Evolutionary conservation across 2,329 filamentous ascomycete genomes (phyloP).

Genomic region (Hymenoscyphus repandus): DNA sequence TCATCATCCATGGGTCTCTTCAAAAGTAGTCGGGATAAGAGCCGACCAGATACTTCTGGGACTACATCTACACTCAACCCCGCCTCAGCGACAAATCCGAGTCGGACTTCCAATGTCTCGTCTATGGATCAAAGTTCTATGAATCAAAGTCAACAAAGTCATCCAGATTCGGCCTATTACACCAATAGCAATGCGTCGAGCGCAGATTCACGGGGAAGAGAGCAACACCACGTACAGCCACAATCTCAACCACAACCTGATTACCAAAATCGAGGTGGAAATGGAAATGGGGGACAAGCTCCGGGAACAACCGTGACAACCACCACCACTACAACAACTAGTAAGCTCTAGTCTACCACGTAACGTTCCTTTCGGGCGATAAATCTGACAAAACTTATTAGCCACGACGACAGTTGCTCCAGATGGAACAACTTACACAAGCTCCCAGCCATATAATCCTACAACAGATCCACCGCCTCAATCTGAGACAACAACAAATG

Average conservation of each 20-base stretch:
- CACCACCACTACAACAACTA: constrained; percentile 25
- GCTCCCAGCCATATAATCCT: constrained; percentile 23
- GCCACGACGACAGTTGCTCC: constrained; percentile 22
- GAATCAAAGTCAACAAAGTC: neutral
- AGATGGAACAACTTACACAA: constrained; percentile 21
- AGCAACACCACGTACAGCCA: too few relatives aligned
- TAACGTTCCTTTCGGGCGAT: neutral
- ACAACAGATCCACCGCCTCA: constrained; percentile 21
- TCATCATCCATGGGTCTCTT: too few relatives aligned
- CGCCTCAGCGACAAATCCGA: too few relatives aligned
- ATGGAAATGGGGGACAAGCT: constrained; percentile 6
- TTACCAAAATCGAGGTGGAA: neutral
- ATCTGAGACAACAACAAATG: constrained; percentile 15
- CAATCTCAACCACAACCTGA: too few relatives aligned
- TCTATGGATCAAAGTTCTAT: neutral
- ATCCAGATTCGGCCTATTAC: neutral
- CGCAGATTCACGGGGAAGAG: too few relatives aligned
- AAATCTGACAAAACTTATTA: constrained; percentile 8
- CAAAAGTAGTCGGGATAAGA: too few relatives aligned
- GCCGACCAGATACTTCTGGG: too few relatives aligned
- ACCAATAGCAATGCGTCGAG: neutral
- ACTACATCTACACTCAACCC: too few relatives aligned
- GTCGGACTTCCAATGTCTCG: too few relatives aligned
- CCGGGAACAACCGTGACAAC: constrained; percentile 23
- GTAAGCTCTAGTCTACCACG: constrained; percentile 9